Conservation (phyloP, 2,329 filamentous ascomycete genomes). For the Lachnellula occidentalis region DNA sequence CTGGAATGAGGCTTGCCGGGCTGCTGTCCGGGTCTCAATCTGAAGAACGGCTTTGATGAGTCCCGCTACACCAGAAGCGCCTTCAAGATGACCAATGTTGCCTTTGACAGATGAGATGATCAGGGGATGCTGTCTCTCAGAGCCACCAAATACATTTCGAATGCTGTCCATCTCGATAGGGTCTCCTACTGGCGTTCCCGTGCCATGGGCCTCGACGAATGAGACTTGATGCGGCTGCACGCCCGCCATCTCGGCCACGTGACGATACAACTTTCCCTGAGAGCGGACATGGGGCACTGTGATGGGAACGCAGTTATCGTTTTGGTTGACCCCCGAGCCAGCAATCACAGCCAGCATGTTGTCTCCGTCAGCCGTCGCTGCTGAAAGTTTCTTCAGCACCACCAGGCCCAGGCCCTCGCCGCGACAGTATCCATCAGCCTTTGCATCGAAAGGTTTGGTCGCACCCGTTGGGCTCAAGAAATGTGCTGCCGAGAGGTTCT, state of each 20-base stretch:
- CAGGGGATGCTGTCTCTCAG: not conserved
- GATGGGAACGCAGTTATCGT: not conserved
- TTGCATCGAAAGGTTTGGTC: slow-evolving; percentile 35
- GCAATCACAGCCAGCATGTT: slow-evolving; percentile 33
- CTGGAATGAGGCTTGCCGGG: slow-evolving; percentile 26
- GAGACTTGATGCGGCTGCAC: slow-evolving; percentile 26
- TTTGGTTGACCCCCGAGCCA: not conserved
- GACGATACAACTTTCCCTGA: slow-evolving; percentile 29
- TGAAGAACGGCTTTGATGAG: slow-evolving; percentile 28
- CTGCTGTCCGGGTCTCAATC: slow-evolving; percentile 26
- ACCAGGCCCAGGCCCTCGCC: slow-evolving; percentile 52
- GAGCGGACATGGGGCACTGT: slow-evolving; percentile 18
- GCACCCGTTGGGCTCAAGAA: slow-evolving; percentile 24
- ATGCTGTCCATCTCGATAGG: slow-evolving; percentile 11
- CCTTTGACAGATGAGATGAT: slow-evolving; percentile 18
- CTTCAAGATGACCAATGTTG: slow-evolving; percentile 24
- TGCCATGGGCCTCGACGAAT: slow-evolving; percentile 25
- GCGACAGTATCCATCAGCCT: slow-evolving; percentile 9
- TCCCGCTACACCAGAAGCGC: slow-evolving; percentile 28
- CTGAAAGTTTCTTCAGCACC: slow-evolving; percentile 41
- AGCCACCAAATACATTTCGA: not conserved
- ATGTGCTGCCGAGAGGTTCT: slow-evolving; percentile 14
- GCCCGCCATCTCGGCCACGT: slow-evolving; percentile 22
- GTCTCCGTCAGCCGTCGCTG: slow-evolving; percentile 46
- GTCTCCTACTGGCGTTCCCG: slow-evolving; percentile 18